phyloP scores from a whole-genome alignment of 306 rosid genomes.

The Fragaria ananassa region DNA sequence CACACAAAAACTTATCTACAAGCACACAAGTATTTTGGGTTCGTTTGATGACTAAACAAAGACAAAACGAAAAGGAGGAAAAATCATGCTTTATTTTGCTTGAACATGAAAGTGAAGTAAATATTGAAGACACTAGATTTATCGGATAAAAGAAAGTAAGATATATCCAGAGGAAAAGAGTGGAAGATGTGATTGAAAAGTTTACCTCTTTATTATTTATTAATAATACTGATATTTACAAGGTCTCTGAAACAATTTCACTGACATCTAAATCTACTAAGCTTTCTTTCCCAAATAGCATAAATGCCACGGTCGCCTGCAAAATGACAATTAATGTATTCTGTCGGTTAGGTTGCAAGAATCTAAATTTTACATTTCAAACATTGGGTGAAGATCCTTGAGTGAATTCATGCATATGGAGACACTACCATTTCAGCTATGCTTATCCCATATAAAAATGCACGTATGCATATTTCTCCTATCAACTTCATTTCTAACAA shows the following conservation, averaged over 20 bases:
- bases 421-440: not conserved
- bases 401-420: not conserved
- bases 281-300: constrained; percentile 86
- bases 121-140: not conserved
- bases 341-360: constrained; percentile 17
- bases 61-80: not conserved
- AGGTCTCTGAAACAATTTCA: constrained; percentile 54
- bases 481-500: constrained; percentile 2
- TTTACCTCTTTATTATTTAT: constrained; percentile 36
- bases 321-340: constrained; percentile 27
- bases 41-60: not conserved
- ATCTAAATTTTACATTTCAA: not conserved
- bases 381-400: not conserved
- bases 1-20: not conserved
- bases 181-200: constrained; percentile 14
- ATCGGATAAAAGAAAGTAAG: constrained; percentile 2
- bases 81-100: not conserved
- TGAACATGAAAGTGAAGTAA: not conserved
- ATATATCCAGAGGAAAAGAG: not conserved
- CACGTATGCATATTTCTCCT: not conserved
- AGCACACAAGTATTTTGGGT: not conserved
- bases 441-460: not conserved
- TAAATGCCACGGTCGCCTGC: constrained; percentile 88
- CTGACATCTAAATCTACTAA: constrained; percentile 56
- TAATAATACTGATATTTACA: constrained; percentile 11